Base-by-base conservation (phyloP, 208 protist genomes). In the Tritrichomonas foetus region DNA sequence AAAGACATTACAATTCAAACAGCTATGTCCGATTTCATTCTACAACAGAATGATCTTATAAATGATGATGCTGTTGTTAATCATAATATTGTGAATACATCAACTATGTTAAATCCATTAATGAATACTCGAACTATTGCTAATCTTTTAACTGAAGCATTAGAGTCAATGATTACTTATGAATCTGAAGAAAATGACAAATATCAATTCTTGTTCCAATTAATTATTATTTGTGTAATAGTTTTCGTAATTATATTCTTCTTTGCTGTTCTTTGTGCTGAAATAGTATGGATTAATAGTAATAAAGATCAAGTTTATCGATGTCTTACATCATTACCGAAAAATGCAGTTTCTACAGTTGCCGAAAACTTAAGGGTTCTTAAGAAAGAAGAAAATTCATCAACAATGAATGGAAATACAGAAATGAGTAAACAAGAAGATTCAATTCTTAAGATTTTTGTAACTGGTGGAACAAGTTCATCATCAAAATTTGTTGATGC, bases 381-480 rank as follows among this genome's bases (percentile, higher is more conserved):
- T 3, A 84, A 84, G 41, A 44, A 53, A 53, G 74, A 84, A 44
- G 5, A 36, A 47, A 5, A 78, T 47, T 11, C 0, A 33, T 11
- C 20, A 33, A 53, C 27, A 47, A 49, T 16, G 30, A 1, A 49
- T 1, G 3, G 25, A 53, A n/a, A 84, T 53, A 33, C 3, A 1
- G 41, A 84, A 84, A 53, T 53, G 3, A 84, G n/a, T 25, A 49
- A 53, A 53, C 74, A 84, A 53, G 74, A 84, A 84, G 74, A 84
- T 39, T 53, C 49, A 11, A 53, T 84, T 11, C 25, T 84, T 25
- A 84, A 84, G 25, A 84, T 84, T 25, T 84, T 84, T 25, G 11
- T n/a, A 8, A 84, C 74, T 33, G 36, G 25, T 53, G 14, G 25
- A 30, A n/a, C 20, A 39, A 25, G 8, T 53, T 13, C 1, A 53